Evolutionary conservation across 2,329 filamentous ascomycete genomes (phyloP).

Genomic region (Trichophyton equinum): DNA sequence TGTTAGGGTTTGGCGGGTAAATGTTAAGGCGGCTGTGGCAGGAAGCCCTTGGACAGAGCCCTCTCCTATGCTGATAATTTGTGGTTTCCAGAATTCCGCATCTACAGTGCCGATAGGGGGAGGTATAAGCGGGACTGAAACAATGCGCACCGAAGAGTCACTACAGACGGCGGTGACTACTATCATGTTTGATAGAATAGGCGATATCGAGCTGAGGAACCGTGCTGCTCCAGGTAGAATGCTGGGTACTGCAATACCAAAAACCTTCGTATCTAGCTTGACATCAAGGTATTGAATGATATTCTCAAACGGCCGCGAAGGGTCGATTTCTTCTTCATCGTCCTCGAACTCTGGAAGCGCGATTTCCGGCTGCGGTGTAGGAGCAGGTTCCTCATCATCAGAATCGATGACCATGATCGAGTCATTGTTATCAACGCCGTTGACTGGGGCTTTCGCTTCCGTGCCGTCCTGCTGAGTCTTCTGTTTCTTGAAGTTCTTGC

Average conservation of each 20-base stretch:
- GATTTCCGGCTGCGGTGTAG: constrained; percentile 19
- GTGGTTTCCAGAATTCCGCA: constrained; percentile 29
- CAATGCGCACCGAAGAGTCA: constrained; percentile 44
- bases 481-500: constrained; percentile 35
- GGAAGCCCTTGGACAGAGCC: constrained; percentile 39
- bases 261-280: constrained; percentile 40
- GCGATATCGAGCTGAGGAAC: constrained; percentile 34
- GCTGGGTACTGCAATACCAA: constrained; percentile 38
- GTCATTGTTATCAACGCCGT: constrained; percentile 32
- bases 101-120: constrained; percentile 34
- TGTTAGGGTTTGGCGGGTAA: constrained; percentile 32
- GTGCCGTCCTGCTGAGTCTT: constrained; percentile 13
- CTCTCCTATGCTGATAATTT: constrained; percentile 36
- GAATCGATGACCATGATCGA: constrained; percentile 45
- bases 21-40: constrained; percentile 41
- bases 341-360: constrained; percentile 37
- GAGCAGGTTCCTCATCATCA: constrained; percentile 41
- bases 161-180: constrained; percentile 44
- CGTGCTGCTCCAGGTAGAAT: constrained; percentile 33
- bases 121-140: constrained; percentile 43
- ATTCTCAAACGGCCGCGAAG: constrained; percentile 41
- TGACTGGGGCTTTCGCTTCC: constrained; percentile 24
- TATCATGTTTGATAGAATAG: constrained; percentile 39
- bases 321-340: constrained; percentile 47
- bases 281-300: constrained; percentile 45